These are phyloP conservation scores for Chaetomiaceae sp. DNA, from an alignment of 2,329 filamentous ascomycete genomes.

Conservation along the genomic window DNA sequence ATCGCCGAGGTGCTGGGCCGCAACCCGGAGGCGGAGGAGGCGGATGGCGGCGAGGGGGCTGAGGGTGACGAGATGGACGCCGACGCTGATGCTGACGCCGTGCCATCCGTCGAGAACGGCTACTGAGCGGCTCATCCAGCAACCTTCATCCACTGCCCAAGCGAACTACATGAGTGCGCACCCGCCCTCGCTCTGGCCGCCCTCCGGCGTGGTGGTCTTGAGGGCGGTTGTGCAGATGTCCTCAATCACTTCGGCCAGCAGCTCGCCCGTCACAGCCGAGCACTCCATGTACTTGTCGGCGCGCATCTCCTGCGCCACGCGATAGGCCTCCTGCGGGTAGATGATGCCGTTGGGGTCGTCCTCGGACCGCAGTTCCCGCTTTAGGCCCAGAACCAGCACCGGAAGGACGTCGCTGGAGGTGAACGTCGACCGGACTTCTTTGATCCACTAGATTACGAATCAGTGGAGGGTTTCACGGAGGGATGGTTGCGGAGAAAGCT, in stretches of 20 bases:
- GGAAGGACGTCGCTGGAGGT: slow-evolving; percentile 43
- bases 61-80: slow-evolving; percentile 32
- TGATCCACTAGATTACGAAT: slow-evolving; percentile 44
- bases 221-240: slow-evolving; percentile 54
- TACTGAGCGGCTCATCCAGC: neutral
- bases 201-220: slow-evolving; percentile 38
- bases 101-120: slow-evolving; percentile 32
- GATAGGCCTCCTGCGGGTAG: slow-evolving; percentile 55
- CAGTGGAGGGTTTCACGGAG: neutral
- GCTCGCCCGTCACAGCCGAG: slow-evolving; percentile 54
- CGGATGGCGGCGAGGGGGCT: slow-evolving; percentile 27
- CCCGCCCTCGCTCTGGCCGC: slow-evolving; percentile 50
- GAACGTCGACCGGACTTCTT: slow-evolving; percentile 46
- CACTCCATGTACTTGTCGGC: slow-evolving; percentile 60
- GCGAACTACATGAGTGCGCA: slow-evolving; percentile 44
- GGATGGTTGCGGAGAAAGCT: neutral
- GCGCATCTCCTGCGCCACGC: slow-evolving; percentile 50
- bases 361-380: slow-evolving; percentile 54
- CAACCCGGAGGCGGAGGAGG: slow-evolving; percentile 33
- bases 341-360: slow-evolving; percentile 54
- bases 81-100: slow-evolving; percentile 22
- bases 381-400: slow-evolving; percentile 52
- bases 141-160: neutral
- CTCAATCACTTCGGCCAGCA: slow-evolving; percentile 52
- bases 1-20: slow-evolving; percentile 53